Percentiles rank a stretch among this genome's conserved stretches.
Evolutionary conservation across 2,329 filamentous ascomycete species (phyloP).

Genomic region (Cryphonectria carpinicola): DNA sequence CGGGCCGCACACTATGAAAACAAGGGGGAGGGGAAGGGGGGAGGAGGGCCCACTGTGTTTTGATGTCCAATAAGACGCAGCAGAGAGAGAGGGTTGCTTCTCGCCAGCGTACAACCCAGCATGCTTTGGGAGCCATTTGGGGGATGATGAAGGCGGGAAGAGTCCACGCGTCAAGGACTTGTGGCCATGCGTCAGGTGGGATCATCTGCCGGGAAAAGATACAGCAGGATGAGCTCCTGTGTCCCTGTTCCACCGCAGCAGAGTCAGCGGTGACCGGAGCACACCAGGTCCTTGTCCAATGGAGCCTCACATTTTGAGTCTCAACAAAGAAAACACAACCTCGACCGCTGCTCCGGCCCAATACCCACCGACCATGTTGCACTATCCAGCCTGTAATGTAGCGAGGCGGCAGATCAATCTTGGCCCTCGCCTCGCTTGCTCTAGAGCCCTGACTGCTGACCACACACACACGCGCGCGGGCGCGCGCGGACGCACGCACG

Average conservation of each 20-base stretch:
- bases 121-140: not conserved
- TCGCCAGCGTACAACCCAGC: not conserved
- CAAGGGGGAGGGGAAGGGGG: not conserved
- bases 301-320: not conserved
- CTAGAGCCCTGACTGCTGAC: not conserved
- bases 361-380: not conserved
- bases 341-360: not conserved
- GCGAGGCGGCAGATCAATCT: not conserved
- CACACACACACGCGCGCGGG: too few species aligned
- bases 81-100: not conserved
- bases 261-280: not conserved
- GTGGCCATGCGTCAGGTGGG: not conserved
- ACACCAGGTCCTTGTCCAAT: not conserved
- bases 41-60: not conserved
- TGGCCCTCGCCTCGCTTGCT: not conserved
- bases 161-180: not conserved
- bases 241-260: not conserved
- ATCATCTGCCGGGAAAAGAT: not conserved
- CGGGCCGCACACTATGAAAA: slow-evolving; percentile 20
- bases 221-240: not conserved
- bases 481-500: too few species aligned
- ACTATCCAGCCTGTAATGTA: not conserved
- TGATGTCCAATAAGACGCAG: not conserved
- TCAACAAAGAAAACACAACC: not conserved
- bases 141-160: not conserved